Conservation (phyloP, 495 filamentous ascomycete genomes). For the Articulospora tetracladia region DNA sequence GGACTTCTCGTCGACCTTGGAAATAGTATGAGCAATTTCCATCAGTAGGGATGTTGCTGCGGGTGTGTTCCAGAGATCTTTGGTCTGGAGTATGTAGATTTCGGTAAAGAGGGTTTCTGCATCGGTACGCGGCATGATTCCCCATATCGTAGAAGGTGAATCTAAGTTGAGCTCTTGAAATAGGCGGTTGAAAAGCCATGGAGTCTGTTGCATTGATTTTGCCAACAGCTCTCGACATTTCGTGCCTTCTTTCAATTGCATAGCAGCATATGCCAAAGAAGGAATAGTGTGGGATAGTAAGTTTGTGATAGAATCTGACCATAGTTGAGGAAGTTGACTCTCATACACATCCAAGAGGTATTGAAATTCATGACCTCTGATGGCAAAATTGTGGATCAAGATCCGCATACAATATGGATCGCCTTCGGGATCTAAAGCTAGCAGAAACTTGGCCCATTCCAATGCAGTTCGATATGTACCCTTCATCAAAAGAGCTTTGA, state of each 20-base stretch:
- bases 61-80: slow-evolving; percentile 88
- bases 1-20: slow-evolving; percentile 32
- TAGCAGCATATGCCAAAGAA: slow-evolving; percentile 68
- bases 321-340: slow-evolving; percentile 36
- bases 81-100: slow-evolving; percentile 74
- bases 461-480: slow-evolving; percentile 91
- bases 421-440: slow-evolving; percentile 64
- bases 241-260: slow-evolving; percentile 61
- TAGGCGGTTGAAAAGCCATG: slow-evolving; percentile 76
- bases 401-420: slow-evolving; percentile 83
- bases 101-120: slow-evolving; percentile 72
- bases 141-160: slow-evolving; percentile 78
- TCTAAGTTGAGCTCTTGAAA: slow-evolving; percentile 74
- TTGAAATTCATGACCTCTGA: slow-evolving; percentile 72
- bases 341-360: slow-evolving; percentile 71
- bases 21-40: slow-evolving; percentile 59
- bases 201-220: slow-evolving; percentile 63
- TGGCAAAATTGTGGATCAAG: slow-evolving; percentile 75
- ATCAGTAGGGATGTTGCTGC: slow-evolving; percentile 66
- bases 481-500: slow-evolving; percentile 76
- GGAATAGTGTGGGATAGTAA: slow-evolving; percentile 59
- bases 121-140: slow-evolving; percentile 59
- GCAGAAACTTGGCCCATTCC: slow-evolving; percentile 85
- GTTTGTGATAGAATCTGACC: slow-evolving; percentile 42
- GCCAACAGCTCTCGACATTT: slow-evolving; percentile 59